Evolutionary conservation across 306 rosid genomes (phyloP).

Genomic region (Rosa persica): DNA sequence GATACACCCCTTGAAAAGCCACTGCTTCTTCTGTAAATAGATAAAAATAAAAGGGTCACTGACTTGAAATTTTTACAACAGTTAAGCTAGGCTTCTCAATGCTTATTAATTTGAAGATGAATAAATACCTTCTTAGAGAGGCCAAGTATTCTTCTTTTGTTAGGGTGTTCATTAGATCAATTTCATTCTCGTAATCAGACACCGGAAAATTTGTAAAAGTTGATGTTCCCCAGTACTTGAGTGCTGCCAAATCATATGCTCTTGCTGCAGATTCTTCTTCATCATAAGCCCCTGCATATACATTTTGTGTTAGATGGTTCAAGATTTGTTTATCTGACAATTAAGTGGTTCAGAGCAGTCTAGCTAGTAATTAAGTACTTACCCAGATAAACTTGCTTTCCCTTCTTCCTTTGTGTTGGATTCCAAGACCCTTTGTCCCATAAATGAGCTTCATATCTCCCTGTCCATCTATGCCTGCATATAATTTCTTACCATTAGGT

Average conservation of each 20-base stretch:
- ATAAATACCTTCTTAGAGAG: conserved; percentile 41
- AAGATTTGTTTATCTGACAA: background rate
- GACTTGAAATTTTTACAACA: no score
- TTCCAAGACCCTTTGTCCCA: conserved; percentile 57
- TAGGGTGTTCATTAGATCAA: conserved; percentile 37
- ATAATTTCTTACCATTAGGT: background rate
- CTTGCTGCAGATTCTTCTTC: conserved; percentile 54
- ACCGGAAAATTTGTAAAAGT: conserved; percentile 44
- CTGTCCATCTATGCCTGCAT: conserved; percentile 48
- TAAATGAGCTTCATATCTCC: conserved; percentile 47
- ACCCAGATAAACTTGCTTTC: conserved; percentile 80
- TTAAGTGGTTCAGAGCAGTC: conserved; percentile 9
- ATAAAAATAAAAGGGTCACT: background rate
- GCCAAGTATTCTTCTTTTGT: conserved; percentile 45
- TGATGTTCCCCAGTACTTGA: conserved; percentile 49
- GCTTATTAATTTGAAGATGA: background rate
- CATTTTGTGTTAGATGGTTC: background rate
- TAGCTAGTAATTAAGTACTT: conserved; percentile 19
- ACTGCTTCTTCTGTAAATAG: conserved; percentile 40
- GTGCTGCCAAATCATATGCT: conserved; percentile 52
- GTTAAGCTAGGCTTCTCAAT: background rate
- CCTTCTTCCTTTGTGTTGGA: conserved; percentile 54
- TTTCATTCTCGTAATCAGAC: conserved; percentile 39
- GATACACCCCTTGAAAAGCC: conserved; percentile 54
- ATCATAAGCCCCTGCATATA: conserved; percentile 43